Evolutionary conservation across 495 filamentous ascomycete genomes (phyloP).

Genomic region (Neurospora tetrasperma): DNA sequence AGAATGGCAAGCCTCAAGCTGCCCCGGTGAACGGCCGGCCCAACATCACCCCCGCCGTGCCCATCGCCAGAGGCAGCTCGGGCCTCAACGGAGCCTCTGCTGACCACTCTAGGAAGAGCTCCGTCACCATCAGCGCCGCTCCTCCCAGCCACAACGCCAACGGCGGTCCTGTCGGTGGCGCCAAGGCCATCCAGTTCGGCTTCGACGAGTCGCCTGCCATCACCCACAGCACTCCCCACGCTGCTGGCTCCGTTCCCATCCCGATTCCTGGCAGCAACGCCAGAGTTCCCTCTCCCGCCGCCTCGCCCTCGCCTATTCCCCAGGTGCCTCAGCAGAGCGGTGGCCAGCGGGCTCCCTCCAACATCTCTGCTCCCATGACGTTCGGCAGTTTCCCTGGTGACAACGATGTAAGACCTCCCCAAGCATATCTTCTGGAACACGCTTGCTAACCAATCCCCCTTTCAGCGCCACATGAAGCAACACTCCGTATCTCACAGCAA

Average conservation of each 20-base stretch:
- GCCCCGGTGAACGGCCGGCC: constrained; percentile 79
- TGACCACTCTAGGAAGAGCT: constrained; percentile 74
- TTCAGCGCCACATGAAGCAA: constrained; percentile 47
- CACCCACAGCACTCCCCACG: constrained; percentile 48
- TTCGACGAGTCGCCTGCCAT: constrained; percentile 63
- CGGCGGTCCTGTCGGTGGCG: constrained; percentile 50
- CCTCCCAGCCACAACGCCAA: constrained; percentile 66
- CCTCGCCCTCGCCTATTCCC: constrained; percentile 83
- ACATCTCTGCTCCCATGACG: constrained; percentile 54
- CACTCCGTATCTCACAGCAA: constrained; percentile 42
- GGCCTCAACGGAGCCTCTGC: constrained; percentile 41
- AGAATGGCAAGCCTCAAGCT: constrained; percentile 71
- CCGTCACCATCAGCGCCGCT: constrained; percentile 78
- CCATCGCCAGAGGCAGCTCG: constrained; percentile 56
- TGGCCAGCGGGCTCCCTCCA: constrained; percentile 65
- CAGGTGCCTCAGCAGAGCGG: constrained; percentile 72
- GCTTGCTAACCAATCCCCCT: constrained; percentile 22
- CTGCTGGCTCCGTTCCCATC: constrained; percentile 48
- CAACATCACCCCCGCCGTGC: constrained; percentile 61
- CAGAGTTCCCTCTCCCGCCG: constrained; percentile 58
- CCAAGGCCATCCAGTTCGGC: constrained; percentile 63
- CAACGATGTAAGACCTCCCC: constrained; percentile 50
- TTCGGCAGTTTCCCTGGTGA: constrained; percentile 80
- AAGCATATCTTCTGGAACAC: neutral
- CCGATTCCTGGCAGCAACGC: constrained; percentile 56